Conservation (phyloP, 495 filamentous ascomycete species). For the Penicillium cataractarum region DNA sequence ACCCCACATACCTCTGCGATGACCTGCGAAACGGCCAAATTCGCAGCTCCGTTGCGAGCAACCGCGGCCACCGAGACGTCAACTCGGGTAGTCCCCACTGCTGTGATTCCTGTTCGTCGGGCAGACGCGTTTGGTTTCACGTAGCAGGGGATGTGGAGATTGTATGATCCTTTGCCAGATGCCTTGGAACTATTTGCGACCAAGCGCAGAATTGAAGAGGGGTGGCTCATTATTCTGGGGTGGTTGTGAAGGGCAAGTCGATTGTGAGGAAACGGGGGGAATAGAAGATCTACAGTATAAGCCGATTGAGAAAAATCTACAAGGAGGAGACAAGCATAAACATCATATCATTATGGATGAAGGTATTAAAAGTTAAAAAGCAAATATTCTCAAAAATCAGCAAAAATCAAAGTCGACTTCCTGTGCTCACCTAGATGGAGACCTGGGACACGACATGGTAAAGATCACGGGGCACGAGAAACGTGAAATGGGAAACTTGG, state of each 20-base stretch:
- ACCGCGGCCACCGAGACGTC: constrained; percentile 65
- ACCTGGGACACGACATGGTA: not conserved
- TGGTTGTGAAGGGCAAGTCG: constrained; percentile 1
- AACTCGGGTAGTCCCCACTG: constrained; percentile 55
- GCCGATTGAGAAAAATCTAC: not conserved
- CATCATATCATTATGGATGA: not conserved
- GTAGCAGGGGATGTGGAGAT: constrained; percentile 56
- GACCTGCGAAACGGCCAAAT: constrained; percentile 64
- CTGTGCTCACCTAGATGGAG: not conserved
- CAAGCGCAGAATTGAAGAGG: constrained; percentile 31
- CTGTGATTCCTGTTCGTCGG: constrained; percentile 59
- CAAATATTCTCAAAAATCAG: not conserved
- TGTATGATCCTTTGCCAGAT: constrained; percentile 21
- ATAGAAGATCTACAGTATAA: not conserved
- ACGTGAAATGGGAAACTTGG: not conserved
- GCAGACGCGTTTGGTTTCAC: constrained; percentile 67
- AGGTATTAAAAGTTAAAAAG: not conserved
- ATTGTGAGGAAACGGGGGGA: not conserved
- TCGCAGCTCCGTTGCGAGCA: constrained; percentile 67
- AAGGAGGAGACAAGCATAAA: not conserved
- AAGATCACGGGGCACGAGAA: not conserved
- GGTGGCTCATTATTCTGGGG: constrained; percentile 12
- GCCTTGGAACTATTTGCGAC: constrained; percentile 15
- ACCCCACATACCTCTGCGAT: constrained; percentile 58
- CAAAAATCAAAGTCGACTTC: not conserved